These are phyloP conservation scores for Dalbergia cultrata DNA, from an alignment of 306 rosid species.

Conservation along the genomic window DNA sequence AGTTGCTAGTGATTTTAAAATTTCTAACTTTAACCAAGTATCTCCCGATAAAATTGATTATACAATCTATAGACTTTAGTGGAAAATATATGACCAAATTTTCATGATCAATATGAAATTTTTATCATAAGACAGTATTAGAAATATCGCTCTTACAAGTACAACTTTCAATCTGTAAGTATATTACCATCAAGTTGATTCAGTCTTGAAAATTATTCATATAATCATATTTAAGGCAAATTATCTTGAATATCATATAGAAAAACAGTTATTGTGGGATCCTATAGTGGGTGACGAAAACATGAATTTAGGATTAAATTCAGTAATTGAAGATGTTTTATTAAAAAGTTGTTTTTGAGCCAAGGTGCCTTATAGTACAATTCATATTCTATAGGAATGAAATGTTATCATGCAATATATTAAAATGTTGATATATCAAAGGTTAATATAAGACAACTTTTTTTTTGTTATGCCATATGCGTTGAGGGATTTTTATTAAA, in stretches of 20 bases:
- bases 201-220: constrained; percentile 6
- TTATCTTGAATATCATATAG: constrained; percentile 12
- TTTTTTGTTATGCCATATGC: too few relatives aligned
- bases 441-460: too few relatives aligned
- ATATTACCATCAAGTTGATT: constrained; percentile 4
- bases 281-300: not conserved
- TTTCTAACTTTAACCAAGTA: constrained; percentile 1
- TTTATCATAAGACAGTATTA: not conserved
- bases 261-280: constrained; percentile 4
- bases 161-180: constrained; percentile 6
- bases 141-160: constrained; percentile 7
- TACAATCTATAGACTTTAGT: not conserved
- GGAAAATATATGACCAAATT: not conserved
- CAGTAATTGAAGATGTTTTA: not conserved
- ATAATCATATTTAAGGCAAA: not conserved
- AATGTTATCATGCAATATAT: too few relatives aligned
- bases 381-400: too few relatives aligned
- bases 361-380: too few relatives aligned
- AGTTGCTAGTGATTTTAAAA: too few relatives aligned
- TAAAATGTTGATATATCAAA: too few relatives aligned
- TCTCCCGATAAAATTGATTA: constrained; percentile 11
- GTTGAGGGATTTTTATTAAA: too few relatives aligned
- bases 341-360: not conserved
- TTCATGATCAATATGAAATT: not conserved
- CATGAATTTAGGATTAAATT: not conserved